phyloP scores from a whole-genome alignment of 305 asterid genomes.

The Lippia alba region DNA sequence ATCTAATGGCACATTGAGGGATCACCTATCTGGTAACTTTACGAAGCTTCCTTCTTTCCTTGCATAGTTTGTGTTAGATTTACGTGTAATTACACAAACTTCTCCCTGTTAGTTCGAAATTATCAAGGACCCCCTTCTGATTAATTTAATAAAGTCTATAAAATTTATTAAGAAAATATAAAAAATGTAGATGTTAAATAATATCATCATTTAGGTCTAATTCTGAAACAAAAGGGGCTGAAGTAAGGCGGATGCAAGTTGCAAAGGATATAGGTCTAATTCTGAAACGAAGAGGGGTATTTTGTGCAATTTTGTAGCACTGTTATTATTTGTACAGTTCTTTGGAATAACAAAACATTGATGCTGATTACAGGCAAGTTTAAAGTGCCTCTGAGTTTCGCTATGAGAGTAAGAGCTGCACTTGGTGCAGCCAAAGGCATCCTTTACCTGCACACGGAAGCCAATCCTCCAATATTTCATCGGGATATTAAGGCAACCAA shows the following conservation, averaged over 20 bases:
- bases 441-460: constrained; percentile 86
- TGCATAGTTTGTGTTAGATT: background rate
- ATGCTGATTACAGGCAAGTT: constrained; percentile 55
- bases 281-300: background rate
- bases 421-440: constrained; percentile 80
- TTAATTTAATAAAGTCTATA: background rate
- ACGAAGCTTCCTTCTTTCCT: constrained; percentile 20
- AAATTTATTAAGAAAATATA: too few relatives aligned
- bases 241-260: background rate
- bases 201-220: background rate
- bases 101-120: too few relatives aligned
- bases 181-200: too few relatives aligned
- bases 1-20: constrained; percentile 74
- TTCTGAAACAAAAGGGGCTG: background rate
- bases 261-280: background rate
- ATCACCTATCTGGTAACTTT: constrained; percentile 73
- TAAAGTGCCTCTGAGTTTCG: constrained; percentile 57
- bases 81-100: too few relatives aligned
- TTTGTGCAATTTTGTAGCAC: background rate
- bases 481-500: constrained; percentile 89
- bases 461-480: constrained; percentile 91
- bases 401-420: constrained; percentile 71
- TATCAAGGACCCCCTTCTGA: background rate
- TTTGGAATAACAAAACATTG: background rate
- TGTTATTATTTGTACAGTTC: background rate